phyloP scores from a whole-genome alignment of 305 asterid species.

The Solanum hybrid region DNA sequence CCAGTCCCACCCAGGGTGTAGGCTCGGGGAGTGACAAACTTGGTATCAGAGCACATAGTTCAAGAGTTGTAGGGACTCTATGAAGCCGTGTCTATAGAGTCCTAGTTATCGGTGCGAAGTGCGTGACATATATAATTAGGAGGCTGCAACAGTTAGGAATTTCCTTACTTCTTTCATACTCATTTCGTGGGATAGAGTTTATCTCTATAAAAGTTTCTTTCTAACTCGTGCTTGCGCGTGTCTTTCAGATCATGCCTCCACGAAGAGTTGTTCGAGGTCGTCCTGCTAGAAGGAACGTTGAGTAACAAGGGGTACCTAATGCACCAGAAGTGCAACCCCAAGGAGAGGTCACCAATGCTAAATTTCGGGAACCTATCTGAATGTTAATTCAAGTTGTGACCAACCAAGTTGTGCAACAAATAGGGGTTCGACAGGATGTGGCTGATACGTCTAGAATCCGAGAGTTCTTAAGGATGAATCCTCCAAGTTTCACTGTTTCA shows the following conservation, averaged over 20 bases:
- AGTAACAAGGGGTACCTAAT: not conserved
- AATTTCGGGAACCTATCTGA: not conserved
- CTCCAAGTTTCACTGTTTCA: not conserved
- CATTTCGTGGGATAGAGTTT: not conserved
- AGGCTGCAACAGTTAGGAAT: not conserved
- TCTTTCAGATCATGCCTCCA: too few relatives aligned
- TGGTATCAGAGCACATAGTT: not conserved
- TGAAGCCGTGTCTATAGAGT: not conserved
- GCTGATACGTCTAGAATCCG: not conserved
- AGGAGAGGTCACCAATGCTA: not conserved
- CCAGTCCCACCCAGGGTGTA: not conserved
- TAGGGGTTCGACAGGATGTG: too few relatives aligned
- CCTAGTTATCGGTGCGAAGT: not conserved
- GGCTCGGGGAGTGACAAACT: not conserved
- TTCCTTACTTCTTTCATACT: not conserved
- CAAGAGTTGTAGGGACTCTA: not conserved
- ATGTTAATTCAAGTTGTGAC: not conserved
- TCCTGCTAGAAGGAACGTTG: not conserved
- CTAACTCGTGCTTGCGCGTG: too few relatives aligned
- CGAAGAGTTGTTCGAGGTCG: not conserved
- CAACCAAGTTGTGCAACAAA: too few relatives aligned
- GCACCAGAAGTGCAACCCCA: not conserved
- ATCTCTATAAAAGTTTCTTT: too few relatives aligned
- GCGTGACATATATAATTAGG: not conserved
- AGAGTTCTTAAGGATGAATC: not conserved